Percentiles rank a stretch among this genome's conserved stretches.
Conservation (phyloP, 2,329 filamentous ascomycete genomes). For the Aspergillus viridinutans region DNA sequence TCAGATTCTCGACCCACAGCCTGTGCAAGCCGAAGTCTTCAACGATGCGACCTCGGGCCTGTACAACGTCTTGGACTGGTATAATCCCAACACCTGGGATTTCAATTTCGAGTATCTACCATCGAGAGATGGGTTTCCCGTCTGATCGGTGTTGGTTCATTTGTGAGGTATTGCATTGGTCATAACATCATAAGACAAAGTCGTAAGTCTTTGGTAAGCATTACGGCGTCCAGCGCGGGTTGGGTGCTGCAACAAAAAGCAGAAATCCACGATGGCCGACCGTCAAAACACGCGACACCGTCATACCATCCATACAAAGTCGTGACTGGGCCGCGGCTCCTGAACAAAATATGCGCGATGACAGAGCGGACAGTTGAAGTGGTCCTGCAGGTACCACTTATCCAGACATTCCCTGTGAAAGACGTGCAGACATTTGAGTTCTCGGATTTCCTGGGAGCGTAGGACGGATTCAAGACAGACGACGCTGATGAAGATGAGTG, state of each 20-base stretch:
- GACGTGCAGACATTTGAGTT: slow-evolving; percentile 37
- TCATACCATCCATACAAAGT: slow-evolving; percentile 38
- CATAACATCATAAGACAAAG: slow-evolving; percentile 2
- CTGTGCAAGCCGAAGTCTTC: slow-evolving; percentile 24
- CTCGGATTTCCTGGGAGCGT: slow-evolving; percentile 32
- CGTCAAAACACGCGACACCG: not conserved
- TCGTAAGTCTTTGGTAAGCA: not conserved
- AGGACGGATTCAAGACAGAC: slow-evolving; percentile 37
- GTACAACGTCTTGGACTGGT: slow-evolving; percentile 32
- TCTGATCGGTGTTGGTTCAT: slow-evolving; percentile 5
- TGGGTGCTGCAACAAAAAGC: not conserved
- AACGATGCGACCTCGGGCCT: slow-evolving; percentile 28
- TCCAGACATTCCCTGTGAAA: slow-evolving; percentile 39
- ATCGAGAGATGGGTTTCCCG: slow-evolving; percentile 16
- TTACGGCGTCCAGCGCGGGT: not conserved
- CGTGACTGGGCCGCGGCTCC: slow-evolving; percentile 25
- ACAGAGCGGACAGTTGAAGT: slow-evolving; percentile 38
- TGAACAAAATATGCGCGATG: slow-evolving; percentile 33
- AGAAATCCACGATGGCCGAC: not conserved
- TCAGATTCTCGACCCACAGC: slow-evolving; percentile 32
- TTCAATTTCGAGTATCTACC: slow-evolving; percentile 28
- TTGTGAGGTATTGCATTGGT: slow-evolving; percentile 6
- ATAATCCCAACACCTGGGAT: slow-evolving; percentile 30
- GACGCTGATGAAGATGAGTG: slow-evolving; percentile 19
- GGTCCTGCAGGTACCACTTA: slow-evolving; percentile 37